phyloP scores from a whole-genome alignment of 768 basidiomycete genomes.

The Pleurotus platypus region DNA sequence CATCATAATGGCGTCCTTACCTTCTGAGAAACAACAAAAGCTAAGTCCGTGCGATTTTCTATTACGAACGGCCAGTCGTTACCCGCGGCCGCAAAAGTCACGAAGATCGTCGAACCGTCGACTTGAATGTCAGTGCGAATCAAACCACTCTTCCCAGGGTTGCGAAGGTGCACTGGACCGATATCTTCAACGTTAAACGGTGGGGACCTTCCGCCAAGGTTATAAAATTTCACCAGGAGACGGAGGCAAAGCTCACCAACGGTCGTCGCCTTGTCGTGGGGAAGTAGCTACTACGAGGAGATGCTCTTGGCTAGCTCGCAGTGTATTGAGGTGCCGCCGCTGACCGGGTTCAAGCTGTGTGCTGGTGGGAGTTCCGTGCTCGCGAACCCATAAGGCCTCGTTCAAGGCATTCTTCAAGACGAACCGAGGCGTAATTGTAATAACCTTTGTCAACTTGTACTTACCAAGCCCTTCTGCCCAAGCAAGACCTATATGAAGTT shows the following conservation, averaged over 20 bases:
- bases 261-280: slow-evolving; percentile 62
- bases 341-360: slow-evolving; percentile 65
- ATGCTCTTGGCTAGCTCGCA: slow-evolving; percentile 65
- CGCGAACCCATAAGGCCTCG: slow-evolving; percentile 73
- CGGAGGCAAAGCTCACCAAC: slow-evolving; percentile 55
- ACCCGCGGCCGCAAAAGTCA: slow-evolving; percentile 63
- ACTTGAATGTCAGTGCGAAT: slow-evolving; percentile 77
- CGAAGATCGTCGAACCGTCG: slow-evolving; percentile 85
- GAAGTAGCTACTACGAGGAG: slow-evolving; percentile 83
- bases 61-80: slow-evolving; percentile 88
- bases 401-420: slow-evolving; percentile 79
- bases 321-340: slow-evolving; percentile 60
- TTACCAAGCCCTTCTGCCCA: slow-evolving; percentile 95
- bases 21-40: slow-evolving; percentile 68
- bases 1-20: slow-evolving; percentile 33
- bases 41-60: slow-evolving; percentile 82
- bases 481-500: slow-evolving; percentile 81
- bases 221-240: slow-evolving; percentile 6
- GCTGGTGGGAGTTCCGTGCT: slow-evolving; percentile 71
- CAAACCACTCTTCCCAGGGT: slow-evolving; percentile 44
- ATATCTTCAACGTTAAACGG: slow-evolving; percentile 92
- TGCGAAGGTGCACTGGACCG: slow-evolving; percentile 68
- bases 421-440: slow-evolving; percentile 89
- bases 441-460: slow-evolving; percentile 93
- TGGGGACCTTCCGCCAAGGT: slow-evolving; percentile 62